A percentile compares a stretch with the other conserved stretches of the same genome.
phyloP scores from a whole-genome alignment of 306 rosid genomes.

The Hippophae gyantsensis region DNA sequence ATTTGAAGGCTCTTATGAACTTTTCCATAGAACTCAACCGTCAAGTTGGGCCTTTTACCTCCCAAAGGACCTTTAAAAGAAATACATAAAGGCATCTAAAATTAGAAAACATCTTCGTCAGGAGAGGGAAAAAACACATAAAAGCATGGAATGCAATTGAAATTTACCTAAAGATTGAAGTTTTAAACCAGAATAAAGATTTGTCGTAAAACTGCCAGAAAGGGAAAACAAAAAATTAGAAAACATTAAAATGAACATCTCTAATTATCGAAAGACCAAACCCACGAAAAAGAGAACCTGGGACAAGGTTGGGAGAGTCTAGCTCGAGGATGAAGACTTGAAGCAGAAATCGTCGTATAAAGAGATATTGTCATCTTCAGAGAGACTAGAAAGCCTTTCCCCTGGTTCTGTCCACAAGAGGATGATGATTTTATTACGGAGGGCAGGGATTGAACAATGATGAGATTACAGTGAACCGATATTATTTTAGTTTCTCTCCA shows the following conservation, averaged over 20 bases:
- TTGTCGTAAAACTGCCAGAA: conserved; percentile 41
- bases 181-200: conserved; percentile 67
- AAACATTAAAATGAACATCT: not conserved
- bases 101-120: not conserved
- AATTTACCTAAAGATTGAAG: conserved; percentile 51
- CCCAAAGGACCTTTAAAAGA: conserved; percentile 42
- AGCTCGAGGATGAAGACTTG: conserved; percentile 30
- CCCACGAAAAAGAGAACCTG: conserved; percentile 35
- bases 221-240: not conserved
- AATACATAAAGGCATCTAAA: not conserved
- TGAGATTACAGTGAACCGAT: not conserved
- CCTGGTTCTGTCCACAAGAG: not conserved
- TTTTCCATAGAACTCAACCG: conserved; percentile 59
- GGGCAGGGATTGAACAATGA: not conserved
- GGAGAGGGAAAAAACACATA: not conserved
- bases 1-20: conserved; percentile 51
- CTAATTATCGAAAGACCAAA: not conserved
- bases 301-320: conserved; percentile 31
- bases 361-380: conserved; percentile 53
- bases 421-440: not conserved
- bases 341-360: conserved; percentile 32
- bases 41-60: conserved; percentile 45
- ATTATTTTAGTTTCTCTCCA: not conserved
- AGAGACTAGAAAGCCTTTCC: not conserved
- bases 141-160: not conserved